Evolutionary conservation across 2,329 filamentous ascomycete species (phyloP).

Genomic region (Arthrocladium fulminans): DNA sequence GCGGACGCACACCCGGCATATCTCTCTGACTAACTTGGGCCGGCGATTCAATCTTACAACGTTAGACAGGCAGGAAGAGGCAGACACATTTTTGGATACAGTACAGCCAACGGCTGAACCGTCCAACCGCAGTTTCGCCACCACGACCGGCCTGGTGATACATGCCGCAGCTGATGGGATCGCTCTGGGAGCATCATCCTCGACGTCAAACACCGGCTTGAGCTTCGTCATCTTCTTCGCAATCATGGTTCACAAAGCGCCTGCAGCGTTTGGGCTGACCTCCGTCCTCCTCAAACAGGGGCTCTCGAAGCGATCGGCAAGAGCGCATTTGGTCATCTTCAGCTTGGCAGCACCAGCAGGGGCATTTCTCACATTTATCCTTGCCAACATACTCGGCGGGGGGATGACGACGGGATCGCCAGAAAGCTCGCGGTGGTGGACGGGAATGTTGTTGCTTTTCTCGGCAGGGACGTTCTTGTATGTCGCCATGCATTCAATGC

Average conservation of each 20-base stretch:
- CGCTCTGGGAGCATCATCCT: conserved; percentile 82
- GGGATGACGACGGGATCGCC: conserved; percentile 45
- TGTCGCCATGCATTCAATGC: conserved; percentile 98
- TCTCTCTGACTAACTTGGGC: conserved; percentile 75
- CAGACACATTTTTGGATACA: conserved; percentile 43
- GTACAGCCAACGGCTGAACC: conserved; percentile 45
- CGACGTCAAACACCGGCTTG: conserved; percentile 62
- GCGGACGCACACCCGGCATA: conserved; percentile 65
- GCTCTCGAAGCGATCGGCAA: conserved; percentile 72
- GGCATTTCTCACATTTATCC: conserved; percentile 71
- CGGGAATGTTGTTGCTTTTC: conserved; percentile 87
- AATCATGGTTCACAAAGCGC: conserved; percentile 96
- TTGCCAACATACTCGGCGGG: conserved; percentile 61
- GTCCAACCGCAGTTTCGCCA: conserved; percentile 57
- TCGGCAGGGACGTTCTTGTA: conserved; percentile 96
- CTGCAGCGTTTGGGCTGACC: conserved; percentile 88
- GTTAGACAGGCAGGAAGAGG: conserved; percentile 31
- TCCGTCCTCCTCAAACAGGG: conserved; percentile 86
- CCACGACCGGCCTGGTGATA: conserved; percentile 89
- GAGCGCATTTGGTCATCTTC: conserved; percentile 81
- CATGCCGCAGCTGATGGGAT: conserved; percentile 94
- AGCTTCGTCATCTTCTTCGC: conserved; percentile 90
- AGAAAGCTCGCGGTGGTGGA: conserved; percentile 69
- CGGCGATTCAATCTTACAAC: conserved; percentile 41
- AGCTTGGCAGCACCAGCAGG: conserved; percentile 83